A percentile compares a stretch with the other conserved stretches of the same genome.
Conservation (phyloP, 176 grass and related monocot genomes). For the Zoysia japonica region DNA sequence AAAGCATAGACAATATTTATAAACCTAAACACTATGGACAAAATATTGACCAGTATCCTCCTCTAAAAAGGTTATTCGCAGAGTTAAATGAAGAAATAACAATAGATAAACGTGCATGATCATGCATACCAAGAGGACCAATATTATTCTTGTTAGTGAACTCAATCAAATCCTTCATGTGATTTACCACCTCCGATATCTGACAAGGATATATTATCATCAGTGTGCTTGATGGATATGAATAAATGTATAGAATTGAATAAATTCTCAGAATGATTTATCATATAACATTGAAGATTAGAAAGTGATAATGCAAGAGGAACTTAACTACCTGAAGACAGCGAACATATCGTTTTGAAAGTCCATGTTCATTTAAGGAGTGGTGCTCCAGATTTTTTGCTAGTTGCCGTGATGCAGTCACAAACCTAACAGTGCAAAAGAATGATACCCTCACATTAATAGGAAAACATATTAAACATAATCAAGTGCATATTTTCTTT, state of each 20-base stretch:
- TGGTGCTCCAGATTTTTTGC: conserved; percentile 79
- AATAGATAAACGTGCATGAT: conserved; percentile 6
- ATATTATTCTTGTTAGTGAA: conserved; percentile 78
- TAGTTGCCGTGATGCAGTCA: conserved; percentile 68
- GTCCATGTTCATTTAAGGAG: conserved; percentile 85
- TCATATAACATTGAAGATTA: neutral
- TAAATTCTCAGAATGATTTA: neutral
- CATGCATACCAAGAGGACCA: conserved; percentile 85
- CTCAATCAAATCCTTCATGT: conserved; percentile 98
- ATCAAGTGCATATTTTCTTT: neutral
- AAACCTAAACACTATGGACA: conserved; percentile 10
- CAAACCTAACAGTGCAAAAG: conserved; percentile 63
- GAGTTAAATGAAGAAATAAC: neutral
- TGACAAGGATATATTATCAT: conserved; percentile 38
- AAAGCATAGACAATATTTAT: neutral
- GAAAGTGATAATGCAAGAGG: neutral
- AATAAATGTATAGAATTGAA: neutral
- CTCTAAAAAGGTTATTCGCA: conserved; percentile 6
- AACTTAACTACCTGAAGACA: conserved; percentile 73
- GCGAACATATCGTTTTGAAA: conserved; percentile 97
- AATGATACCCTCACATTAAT: conserved; percentile 20
- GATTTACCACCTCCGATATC: conserved; percentile 98
- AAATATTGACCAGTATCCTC: neutral
- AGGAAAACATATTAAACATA: conserved; percentile 9
- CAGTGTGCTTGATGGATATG: conserved; percentile 13